Evolutionary conservation across 2,329 filamentous ascomycete species (phyloP).

Genomic region (Aureobasidium sp.): DNA sequence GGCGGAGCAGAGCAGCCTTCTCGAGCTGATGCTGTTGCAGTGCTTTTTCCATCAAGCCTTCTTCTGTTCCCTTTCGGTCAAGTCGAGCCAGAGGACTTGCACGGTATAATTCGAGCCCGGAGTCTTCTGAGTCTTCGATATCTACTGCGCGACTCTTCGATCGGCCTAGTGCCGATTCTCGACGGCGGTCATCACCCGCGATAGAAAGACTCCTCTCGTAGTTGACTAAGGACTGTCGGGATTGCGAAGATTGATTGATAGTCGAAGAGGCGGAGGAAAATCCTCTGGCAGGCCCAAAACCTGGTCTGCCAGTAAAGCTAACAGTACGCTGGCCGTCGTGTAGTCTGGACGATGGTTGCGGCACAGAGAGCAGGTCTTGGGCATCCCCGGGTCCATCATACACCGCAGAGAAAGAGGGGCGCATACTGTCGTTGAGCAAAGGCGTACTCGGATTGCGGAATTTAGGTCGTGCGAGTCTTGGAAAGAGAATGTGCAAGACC

Average conservation of each 20-base stretch:
- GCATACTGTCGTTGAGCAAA: slow-evolving; percentile 16
- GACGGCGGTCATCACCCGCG: slow-evolving; percentile 25
- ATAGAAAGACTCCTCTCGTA: slow-evolving; percentile 27
- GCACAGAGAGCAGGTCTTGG: slow-evolving; percentile 21
- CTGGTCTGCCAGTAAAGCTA: background rate
- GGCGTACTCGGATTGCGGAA: slow-evolving; percentile 24
- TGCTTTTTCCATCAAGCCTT: slow-evolving; percentile 28
- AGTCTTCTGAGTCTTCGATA: slow-evolving; percentile 21
- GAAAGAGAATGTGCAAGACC: slow-evolving; percentile 26
- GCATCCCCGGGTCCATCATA: slow-evolving; percentile 24
- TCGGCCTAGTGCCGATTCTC: slow-evolving; percentile 21
- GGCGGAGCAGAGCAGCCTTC: slow-evolving; percentile 29
- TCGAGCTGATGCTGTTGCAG: slow-evolving; percentile 28
- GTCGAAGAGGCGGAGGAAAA: background rate
- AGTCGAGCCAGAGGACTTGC: slow-evolving; percentile 17
- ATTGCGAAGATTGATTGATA: background rate
- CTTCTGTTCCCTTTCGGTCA: slow-evolving; percentile 10
- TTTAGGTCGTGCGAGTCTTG: slow-evolving; percentile 21
- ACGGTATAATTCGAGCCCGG: slow-evolving; percentile 18
- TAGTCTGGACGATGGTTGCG: background rate
- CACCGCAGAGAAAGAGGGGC: background rate
- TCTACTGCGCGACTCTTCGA: slow-evolving; percentile 21
- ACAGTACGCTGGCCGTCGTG: slow-evolving; percentile 15
- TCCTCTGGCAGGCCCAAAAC: background rate
- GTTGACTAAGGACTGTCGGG: slow-evolving; percentile 23